Evolutionary conservation across 1,284 basidiomycete species (phyloP), one percentile per base, ranked within the genome.

Genomic region (Golubevia sp.): DNA sequence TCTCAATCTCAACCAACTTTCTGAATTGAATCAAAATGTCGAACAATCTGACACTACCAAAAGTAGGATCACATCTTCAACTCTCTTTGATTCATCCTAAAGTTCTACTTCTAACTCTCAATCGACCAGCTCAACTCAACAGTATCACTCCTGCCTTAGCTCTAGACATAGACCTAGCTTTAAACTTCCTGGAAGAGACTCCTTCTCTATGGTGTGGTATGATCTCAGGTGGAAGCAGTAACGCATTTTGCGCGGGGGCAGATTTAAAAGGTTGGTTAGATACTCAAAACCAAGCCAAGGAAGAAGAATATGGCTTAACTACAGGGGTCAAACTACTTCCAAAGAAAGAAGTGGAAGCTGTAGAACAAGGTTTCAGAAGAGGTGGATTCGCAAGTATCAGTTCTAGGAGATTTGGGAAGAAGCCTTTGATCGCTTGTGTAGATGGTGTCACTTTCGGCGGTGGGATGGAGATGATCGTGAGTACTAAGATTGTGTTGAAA

Each of bases 361-460:
- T 24, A 20, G 25, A 48, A n/a, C 34, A 57, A n/a, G 38, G 55
- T 13, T 21, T 64, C 11, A 51, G 49, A 11, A n/a, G 61, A 5
- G 76, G 76, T 27, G 76, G 76, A 38, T 78, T 78, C 48, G 76
- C 74, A 21, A 68, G 66, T 3, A 63, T 78, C 55, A 72, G 69
- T 57, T 49, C 70, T 18, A 62, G 74, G n/a, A 59, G 73, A 18
- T 23, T 6, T 5, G 69, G 70, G 54, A 64, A 61, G 50, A 78
- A 78, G 56, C 76, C 76, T 57, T 72, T 78, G 58, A 73, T 78
- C 30, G 72, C 71, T 15, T 69, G 74, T 48, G 70, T 78, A 26
- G 74, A 78, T 51, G 76, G 76, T 15, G 66, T 74, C 58, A 68
- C 68, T 48, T 71, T 78, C 68, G 76, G 76, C 2, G 76, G 76